Percentiles rank a stretch among this genome's conserved stretches.
phyloP scores from a whole-genome alignment of 106 monocot species.

The Platanthera guangdongensis region DNA sequence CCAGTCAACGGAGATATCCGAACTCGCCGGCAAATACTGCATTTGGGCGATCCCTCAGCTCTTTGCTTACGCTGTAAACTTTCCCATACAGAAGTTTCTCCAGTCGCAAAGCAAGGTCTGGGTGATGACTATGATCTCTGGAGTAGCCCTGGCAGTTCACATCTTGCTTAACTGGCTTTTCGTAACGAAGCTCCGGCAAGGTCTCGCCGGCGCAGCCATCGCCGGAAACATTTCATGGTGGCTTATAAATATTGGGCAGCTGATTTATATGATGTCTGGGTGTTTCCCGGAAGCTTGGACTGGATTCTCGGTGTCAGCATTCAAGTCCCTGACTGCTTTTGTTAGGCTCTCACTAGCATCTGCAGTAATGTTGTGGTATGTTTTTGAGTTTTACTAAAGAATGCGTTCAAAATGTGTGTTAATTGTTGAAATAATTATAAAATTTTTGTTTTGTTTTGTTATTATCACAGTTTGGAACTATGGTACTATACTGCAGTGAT shows the following conservation, averaged over 20 bases:
- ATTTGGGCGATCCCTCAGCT: constrained; percentile 63
- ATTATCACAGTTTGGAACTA: constrained; percentile 59
- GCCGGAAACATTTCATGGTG: constrained; percentile 82
- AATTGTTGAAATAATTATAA: neutral
- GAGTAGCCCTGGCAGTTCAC: constrained; percentile 41
- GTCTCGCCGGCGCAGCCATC: constrained; percentile 60
- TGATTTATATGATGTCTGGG: constrained; percentile 49
- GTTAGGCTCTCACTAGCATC: constrained; percentile 75
- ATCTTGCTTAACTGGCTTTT: constrained; percentile 59
- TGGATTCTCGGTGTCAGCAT: constrained; percentile 59
- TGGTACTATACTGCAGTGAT: constrained; percentile 86
- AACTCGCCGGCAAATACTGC: constrained; percentile 44
- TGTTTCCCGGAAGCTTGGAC: constrained; percentile 70
- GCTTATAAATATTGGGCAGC: constrained; percentile 41
- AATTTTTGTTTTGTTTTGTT: neutral
- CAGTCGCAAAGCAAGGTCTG: constrained; percentile 86
- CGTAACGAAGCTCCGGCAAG: constrained; percentile 43
- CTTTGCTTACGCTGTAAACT: constrained; percentile 71
- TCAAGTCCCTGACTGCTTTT: constrained; percentile 49
- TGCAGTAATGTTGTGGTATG: constrained; percentile 74
- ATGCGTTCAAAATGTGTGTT: neutral
- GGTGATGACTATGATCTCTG: constrained; percentile 66
- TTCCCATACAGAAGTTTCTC: constrained; percentile 87
- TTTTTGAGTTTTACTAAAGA: neutral
- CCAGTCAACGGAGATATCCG: constrained; percentile 36